Percentiles rank a stretch among this genome's conserved stretches.
Conservation (phyloP, 768 basidiomycete genomes). For the Dioszegia crocea region DNA sequence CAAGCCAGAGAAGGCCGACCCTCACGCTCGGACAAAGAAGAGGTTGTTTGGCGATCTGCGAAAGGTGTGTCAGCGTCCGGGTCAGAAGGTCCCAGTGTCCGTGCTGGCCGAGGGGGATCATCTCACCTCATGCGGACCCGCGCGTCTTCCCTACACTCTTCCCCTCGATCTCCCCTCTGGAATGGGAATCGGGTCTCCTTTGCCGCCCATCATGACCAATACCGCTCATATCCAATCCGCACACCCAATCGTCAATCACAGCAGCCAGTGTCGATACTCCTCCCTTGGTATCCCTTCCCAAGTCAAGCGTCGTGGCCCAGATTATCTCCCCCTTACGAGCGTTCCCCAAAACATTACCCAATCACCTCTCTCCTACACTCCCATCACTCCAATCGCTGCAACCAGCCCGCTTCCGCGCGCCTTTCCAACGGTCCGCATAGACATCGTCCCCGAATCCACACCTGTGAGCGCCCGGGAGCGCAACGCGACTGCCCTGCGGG, state of each 20-base stretch:
- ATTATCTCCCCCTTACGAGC: constrained; percentile 5
- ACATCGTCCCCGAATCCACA: background rate
- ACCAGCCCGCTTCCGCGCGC: background rate
- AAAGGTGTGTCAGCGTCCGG: background rate
- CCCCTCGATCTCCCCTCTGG: background rate
- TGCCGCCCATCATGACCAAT: too few relatives aligned
- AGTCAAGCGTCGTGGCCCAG: background rate
- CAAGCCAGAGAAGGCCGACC: background rate
- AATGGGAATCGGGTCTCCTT: too few relatives aligned
- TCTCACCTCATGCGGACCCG: background rate
- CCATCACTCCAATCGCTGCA: too few relatives aligned
- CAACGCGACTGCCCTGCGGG: background rate
- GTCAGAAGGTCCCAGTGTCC: background rate
- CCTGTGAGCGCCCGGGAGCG: background rate
- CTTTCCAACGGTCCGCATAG: background rate
- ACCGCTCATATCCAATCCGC: too few relatives aligned
- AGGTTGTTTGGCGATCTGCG: background rate
- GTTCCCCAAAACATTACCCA: background rate
- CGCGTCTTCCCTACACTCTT: background rate
- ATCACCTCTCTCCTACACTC: background rate
- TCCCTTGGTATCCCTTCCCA: background rate
- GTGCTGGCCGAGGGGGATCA: background rate
- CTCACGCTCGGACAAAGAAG: background rate
- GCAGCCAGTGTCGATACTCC: too few relatives aligned
- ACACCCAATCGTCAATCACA: too few relatives aligned